Evolutionary conservation across 805 yeast species (phyloP).

Genomic region (Lachancea quebecensis): DNA sequence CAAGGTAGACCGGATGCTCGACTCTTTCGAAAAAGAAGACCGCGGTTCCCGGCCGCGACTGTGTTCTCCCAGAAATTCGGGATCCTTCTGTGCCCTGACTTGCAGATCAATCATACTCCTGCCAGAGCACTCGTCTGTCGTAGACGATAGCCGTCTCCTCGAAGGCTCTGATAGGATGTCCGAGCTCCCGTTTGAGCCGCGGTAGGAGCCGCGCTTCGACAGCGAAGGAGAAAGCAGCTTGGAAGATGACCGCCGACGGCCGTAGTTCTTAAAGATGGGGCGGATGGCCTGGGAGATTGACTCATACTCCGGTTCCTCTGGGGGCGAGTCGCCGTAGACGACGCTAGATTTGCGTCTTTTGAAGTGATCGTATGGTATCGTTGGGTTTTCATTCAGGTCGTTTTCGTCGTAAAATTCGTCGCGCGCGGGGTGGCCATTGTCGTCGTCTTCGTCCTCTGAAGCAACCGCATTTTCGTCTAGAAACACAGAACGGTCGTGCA

Average conservation of each 20-base stretch:
- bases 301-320: conserved; percentile 19
- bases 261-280: conserved; percentile 13
- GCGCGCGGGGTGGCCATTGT: conserved; percentile 22
- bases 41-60: conserved; percentile 31
- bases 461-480: conserved; percentile 36
- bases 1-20: conserved; percentile 27
- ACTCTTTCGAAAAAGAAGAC: conserved; percentile 32
- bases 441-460: conserved; percentile 31
- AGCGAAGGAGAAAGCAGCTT: conserved; percentile 16
- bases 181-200: conserved; percentile 9
- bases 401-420: conserved; percentile 17
- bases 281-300: conserved; percentile 12
- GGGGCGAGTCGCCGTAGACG: conserved; percentile 21
- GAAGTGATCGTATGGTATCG: conserved; percentile 28
- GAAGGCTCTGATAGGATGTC: conserved; percentile 5
- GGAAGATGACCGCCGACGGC: conserved; percentile 16
- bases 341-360: conserved; percentile 25
- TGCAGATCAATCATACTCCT: conserved; percentile 4
- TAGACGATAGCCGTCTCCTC: conserved; percentile 4
- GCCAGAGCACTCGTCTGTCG: conserved; percentile 3
- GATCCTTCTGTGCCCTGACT: conserved; percentile 2
- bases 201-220: conserved; percentile 13
- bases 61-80: background rate
- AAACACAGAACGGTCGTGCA: conserved; percentile 28
- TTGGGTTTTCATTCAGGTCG: conserved; percentile 26